A percentile compares a stretch with the other conserved stretches of the same genome.
Conservation (phyloP, 495 filamentous ascomycete species). For the Xylaria sp. region DNA sequence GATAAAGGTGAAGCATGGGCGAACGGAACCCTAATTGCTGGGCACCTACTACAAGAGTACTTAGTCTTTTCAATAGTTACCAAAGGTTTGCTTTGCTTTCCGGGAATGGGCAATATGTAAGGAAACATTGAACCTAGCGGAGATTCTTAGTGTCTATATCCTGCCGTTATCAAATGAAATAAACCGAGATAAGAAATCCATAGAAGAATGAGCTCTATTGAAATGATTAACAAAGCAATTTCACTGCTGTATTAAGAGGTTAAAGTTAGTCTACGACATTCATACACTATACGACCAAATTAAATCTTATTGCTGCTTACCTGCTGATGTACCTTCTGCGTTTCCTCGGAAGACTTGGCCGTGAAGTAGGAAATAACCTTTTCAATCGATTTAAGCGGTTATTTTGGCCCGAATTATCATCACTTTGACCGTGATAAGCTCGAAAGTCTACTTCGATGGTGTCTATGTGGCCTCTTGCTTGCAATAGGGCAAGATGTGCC, state of each 20-base stretch:
- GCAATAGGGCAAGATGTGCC: neutral
- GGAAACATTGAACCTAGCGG: neutral
- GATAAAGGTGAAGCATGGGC: conserved; percentile 27
- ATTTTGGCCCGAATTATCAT: neutral
- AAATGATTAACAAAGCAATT: neutral
- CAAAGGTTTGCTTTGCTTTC: neutral
- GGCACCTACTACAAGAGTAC: neutral
- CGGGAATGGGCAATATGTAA: neutral
- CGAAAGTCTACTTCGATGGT: neutral
- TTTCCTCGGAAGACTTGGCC: neutral
- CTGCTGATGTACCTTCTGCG: neutral
- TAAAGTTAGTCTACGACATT: neutral
- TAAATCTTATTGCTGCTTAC: neutral
- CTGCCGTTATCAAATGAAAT: too few species aligned
- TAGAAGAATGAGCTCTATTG: too few species aligned
- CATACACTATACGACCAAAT: neutral
- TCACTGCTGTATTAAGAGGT: neutral
- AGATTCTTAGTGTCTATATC: neutral
- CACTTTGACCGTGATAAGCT: neutral
- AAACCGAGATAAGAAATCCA: neutral
- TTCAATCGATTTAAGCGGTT: neutral
- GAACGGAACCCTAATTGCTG: neutral
- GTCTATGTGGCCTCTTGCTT: neutral
- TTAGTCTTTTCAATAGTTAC: neutral
- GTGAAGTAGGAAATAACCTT: neutral